A percentile compares a stretch with the other conserved stretches of the same genome.
Evolutionary conservation across 176 grass and related monocot species (phyloP).

Genomic region (maize (Zea mays)): DNA sequence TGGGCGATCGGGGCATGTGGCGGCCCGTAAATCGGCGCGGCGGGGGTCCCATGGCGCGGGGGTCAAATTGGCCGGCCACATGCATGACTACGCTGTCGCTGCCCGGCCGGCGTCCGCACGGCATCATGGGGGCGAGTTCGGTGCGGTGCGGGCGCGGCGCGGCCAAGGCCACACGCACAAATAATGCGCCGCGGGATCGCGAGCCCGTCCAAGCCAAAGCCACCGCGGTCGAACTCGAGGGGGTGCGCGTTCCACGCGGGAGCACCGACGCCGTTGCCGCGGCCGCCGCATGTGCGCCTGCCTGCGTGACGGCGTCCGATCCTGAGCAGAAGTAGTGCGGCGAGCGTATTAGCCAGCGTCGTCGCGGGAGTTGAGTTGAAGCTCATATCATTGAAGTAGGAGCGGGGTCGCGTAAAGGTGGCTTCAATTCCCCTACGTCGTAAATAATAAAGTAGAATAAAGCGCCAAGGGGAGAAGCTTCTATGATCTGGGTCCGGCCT

Average conservation of each 20-base stretch:
- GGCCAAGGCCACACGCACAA: background rate
- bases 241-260: background rate
- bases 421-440: too few relatives aligned
- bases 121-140: too few relatives aligned
- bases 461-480: too few relatives aligned
- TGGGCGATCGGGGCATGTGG: slow-evolving; percentile 32
- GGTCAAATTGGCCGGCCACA: slow-evolving; percentile 29
- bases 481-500: too few relatives aligned
- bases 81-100: background rate
- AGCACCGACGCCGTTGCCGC: too few relatives aligned
- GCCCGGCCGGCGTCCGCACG: too few relatives aligned
- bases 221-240: background rate
- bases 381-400: too few relatives aligned
- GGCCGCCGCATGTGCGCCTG: slow-evolving; percentile 25
- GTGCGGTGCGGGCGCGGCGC: background rate
- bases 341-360: too few relatives aligned
- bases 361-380: too few relatives aligned
- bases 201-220: background rate
- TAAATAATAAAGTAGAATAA: too few relatives aligned
- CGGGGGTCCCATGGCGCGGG: too few relatives aligned
- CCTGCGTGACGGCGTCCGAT: background rate
- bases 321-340: background rate
- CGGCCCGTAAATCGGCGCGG: slow-evolving; percentile 32
- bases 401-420: too few relatives aligned
- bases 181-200: background rate